phyloP scores from a whole-genome alignment of 768 basidiomycete genomes.

The Kwoniella dejecticola region DNA sequence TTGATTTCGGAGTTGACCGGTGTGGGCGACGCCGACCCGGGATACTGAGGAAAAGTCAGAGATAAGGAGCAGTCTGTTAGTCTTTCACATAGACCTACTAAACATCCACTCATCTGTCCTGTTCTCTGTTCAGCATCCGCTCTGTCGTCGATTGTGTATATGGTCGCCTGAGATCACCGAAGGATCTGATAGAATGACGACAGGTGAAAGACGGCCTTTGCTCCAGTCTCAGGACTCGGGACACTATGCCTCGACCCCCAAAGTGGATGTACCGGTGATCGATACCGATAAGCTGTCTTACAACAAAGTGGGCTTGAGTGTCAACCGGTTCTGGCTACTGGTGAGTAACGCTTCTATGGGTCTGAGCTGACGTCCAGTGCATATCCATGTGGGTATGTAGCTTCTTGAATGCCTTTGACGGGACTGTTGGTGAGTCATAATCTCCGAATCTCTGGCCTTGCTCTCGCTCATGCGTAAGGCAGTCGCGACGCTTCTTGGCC shows the following conservation, averaged over 20 bases:
- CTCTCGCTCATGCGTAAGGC: background rate
- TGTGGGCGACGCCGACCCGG: too few species aligned
- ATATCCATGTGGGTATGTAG: constrained; percentile 34
- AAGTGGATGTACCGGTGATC: background rate
- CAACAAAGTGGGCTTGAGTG: constrained; percentile 40
- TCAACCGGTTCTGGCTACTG: constrained; percentile 35
- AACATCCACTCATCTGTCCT: too few species aligned
- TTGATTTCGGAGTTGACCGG: too few species aligned
- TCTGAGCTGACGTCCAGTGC: constrained; percentile 12
- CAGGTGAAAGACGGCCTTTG: constrained; percentile 3
- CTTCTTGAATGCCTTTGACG: constrained; percentile 40
- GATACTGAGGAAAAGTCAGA: too few species aligned
- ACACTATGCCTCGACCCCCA: background rate
- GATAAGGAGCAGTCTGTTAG: too few species aligned
- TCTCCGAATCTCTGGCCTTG: background rate
- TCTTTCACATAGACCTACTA: too few species aligned
- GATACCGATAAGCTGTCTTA: constrained; percentile 25
- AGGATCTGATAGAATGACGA: constrained; percentile 11
- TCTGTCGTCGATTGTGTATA: too few species aligned
- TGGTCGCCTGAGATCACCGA: background rate
- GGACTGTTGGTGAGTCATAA: constrained; percentile 27
- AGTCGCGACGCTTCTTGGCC: constrained; percentile 38
- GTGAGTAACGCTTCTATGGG: background rate
- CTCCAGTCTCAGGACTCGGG: background rate
- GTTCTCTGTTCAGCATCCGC: too few species aligned